Evolutionary conservation across 2,329 filamentous ascomycete species (phyloP).

Genomic region (Fusarium miscanthi): DNA sequence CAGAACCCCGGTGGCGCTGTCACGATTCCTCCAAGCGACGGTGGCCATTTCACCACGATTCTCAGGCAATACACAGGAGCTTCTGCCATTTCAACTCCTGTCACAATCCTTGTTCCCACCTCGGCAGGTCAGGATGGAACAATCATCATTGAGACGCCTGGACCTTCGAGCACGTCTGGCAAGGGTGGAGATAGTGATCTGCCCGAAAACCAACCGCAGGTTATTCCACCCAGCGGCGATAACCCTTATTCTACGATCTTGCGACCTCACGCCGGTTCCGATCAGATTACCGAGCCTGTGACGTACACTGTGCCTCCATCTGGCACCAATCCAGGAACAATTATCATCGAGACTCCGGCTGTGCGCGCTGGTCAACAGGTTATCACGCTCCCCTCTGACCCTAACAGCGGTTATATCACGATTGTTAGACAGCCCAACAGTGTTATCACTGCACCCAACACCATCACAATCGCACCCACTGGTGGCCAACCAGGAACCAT

Average conservation of each 20-base stretch:
- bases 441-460: slow-evolving; percentile 27
- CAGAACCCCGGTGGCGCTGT: slow-evolving; percentile 23
- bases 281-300: slow-evolving; percentile 25
- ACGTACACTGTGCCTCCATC: slow-evolving; percentile 23
- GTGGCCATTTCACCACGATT: slow-evolving; percentile 29
- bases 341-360: slow-evolving; percentile 30
- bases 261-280: slow-evolving; percentile 23
- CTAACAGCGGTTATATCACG: slow-evolving; percentile 29
- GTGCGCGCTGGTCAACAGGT: slow-evolving; percentile 17
- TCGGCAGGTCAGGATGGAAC: slow-evolving; percentile 26
- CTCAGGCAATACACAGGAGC: slow-evolving; percentile 22
- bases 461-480: slow-evolving; percentile 20
- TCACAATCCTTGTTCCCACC: slow-evolving; percentile 28
- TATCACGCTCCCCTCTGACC: slow-evolving; percentile 32
- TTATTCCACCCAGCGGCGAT: slow-evolving; percentile 22
- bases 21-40: slow-evolving; percentile 30
- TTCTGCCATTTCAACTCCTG: slow-evolving; percentile 19
- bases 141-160: slow-evolving; percentile 33
- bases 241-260: slow-evolving; percentile 24
- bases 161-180: slow-evolving; percentile 3
- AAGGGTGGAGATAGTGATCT: not conserved
- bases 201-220: slow-evolving; percentile 15
- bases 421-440: slow-evolving; percentile 19
- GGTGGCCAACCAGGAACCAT: slow-evolving; percentile 23
- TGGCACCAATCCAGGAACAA: slow-evolving; percentile 18